A percentile compares a stretch with the other conserved stretches of the same genome.
phyloP scores from a whole-genome alignment of 75 land plant species.

The Ceratopteris richardii region DNA sequence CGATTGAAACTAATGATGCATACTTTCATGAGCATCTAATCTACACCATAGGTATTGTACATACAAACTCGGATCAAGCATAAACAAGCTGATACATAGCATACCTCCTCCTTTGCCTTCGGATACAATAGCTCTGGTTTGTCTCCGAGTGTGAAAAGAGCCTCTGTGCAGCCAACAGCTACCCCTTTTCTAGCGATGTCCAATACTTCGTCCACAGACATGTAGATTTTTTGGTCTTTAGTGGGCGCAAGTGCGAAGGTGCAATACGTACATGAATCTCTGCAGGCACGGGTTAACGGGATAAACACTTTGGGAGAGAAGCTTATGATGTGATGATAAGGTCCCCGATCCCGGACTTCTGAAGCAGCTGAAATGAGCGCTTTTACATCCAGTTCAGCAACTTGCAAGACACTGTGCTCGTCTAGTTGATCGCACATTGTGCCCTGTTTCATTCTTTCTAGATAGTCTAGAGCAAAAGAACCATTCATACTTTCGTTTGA shows the following conservation, averaged over 20 bases:
- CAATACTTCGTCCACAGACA: constrained; percentile 32
- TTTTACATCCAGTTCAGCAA: too few relatives aligned
- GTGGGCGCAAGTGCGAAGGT: constrained; percentile 25
- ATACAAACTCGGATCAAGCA: too few relatives aligned
- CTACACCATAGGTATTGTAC: too few relatives aligned
- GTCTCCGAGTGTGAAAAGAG: constrained; percentile 37
- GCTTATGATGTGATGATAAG: constrained; percentile 16
- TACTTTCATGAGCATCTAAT: too few relatives aligned
- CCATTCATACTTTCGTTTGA: too few relatives aligned
- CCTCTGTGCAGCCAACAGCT: constrained; percentile 33
- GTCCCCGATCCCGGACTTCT: constrained; percentile 21
- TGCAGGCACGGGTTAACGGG: constrained; percentile 33
- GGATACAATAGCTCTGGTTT: constrained; percentile 42
- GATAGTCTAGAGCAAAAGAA: too few relatives aligned
- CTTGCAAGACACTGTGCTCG: too few relatives aligned
- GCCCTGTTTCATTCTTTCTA: too few relatives aligned
- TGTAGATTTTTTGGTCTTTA: constrained; percentile 18
- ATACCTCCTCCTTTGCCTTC: constrained; percentile 28
- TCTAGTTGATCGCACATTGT: too few relatives aligned
- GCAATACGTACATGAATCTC: constrained; percentile 36
- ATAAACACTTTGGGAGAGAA: constrained; percentile 40
- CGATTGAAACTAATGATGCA: too few relatives aligned
- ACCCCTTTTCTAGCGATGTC: constrained; percentile 22
- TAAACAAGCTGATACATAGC: not conserved
- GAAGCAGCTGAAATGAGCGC: constrained; percentile 25